Conservation (phyloP, 2,329 filamentous ascomycete species). For the Tolypocladium endophyticum region DNA sequence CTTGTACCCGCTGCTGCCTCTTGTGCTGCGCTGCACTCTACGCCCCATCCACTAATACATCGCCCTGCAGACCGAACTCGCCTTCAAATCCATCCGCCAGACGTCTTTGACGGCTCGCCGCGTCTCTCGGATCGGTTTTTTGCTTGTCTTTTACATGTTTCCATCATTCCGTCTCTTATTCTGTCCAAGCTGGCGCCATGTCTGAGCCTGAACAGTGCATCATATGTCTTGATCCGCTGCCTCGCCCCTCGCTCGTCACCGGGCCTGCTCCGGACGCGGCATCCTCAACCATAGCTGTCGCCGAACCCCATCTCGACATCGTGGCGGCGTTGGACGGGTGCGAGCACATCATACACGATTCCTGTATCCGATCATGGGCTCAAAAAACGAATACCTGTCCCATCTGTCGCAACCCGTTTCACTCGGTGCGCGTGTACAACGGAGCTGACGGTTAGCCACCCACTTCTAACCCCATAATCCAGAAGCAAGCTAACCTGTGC, state of each 20-base stretch:
- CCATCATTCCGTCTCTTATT: slow-evolving; percentile 23
- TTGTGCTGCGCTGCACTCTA: background rate
- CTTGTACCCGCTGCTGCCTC: background rate
- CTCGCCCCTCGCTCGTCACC: slow-evolving; percentile 21
- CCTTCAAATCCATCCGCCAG: slow-evolving; percentile 4
- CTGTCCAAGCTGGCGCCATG: slow-evolving; percentile 32
- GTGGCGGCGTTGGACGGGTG: slow-evolving; percentile 62
- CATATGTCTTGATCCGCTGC: slow-evolving; percentile 55
- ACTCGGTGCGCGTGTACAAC: slow-evolving; percentile 76
- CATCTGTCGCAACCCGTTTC: slow-evolving; percentile 88
- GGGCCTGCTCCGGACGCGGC: slow-evolving; percentile 8
- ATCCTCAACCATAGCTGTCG: slow-evolving; percentile 4
- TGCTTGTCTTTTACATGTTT: slow-evolving; percentile 34
- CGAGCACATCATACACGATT: slow-evolving; percentile 85
- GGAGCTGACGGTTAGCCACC: slow-evolving; percentile 56
- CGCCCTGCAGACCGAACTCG: slow-evolving; percentile 8
- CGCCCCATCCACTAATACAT: slow-evolving; percentile 20
- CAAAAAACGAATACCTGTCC: slow-evolving; percentile 96
- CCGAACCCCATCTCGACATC: slow-evolving; percentile 24
- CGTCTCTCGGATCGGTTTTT: background rate
- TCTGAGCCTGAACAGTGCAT: slow-evolving; percentile 56
- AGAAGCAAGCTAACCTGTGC: background rate
- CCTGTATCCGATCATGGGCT: slow-evolving; percentile 88
- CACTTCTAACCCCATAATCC: background rate
- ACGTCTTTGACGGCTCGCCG: background rate